Evolutionary conservation across 2,329 filamentous ascomycete genomes (phyloP).

Genomic region (Elsinoe batatas): DNA sequence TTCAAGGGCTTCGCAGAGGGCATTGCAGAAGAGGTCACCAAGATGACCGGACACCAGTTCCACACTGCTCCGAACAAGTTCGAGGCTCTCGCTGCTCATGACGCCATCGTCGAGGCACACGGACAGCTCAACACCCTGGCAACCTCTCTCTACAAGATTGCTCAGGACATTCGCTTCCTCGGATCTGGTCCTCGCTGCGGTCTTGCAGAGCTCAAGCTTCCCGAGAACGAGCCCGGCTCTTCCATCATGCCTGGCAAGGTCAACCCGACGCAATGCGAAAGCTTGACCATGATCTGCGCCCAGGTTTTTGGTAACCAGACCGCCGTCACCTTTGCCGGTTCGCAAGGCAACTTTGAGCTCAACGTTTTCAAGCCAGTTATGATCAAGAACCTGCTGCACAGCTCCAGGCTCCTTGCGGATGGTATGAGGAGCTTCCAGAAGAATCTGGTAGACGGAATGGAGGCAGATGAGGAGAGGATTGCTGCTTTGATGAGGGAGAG

Average conservation of each 20-base stretch:
- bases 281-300: conserved; percentile 91
- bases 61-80: conserved; percentile 98
- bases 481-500: conserved; percentile 84
- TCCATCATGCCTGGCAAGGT: conserved; percentile 99
- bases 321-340: conserved; percentile 84
- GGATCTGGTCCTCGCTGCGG: conserved; percentile 93
- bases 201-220: conserved; percentile 82
- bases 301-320: conserved; percentile 98
- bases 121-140: conserved; percentile 91
- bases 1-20: conserved; percentile 92
- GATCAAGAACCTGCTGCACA: conserved; percentile 92
- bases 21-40: conserved; percentile 80
- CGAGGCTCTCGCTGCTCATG: conserved; percentile 89
- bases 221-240: conserved; percentile 95
- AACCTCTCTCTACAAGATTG: conserved; percentile 89
- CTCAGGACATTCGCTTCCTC: conserved; percentile 94
- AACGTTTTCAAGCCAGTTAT: conserved; percentile 98
- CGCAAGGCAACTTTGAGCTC: conserved; percentile 96
- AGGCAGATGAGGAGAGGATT: conserved; percentile 93
- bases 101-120: conserved; percentile 88
- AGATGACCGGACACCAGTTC: conserved; percentile 88
- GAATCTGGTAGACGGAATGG: conserved; percentile 77
- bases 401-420: conserved; percentile 75
- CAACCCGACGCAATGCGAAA: conserved; percentile 97
- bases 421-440: conserved; percentile 93